Percentiles rank a stretch among this genome's conserved stretches.
These are phyloP conservation scores for Biancaea sappan DNA, from an alignment of 306 rosid genomes.

Conservation along the genomic window DNA sequence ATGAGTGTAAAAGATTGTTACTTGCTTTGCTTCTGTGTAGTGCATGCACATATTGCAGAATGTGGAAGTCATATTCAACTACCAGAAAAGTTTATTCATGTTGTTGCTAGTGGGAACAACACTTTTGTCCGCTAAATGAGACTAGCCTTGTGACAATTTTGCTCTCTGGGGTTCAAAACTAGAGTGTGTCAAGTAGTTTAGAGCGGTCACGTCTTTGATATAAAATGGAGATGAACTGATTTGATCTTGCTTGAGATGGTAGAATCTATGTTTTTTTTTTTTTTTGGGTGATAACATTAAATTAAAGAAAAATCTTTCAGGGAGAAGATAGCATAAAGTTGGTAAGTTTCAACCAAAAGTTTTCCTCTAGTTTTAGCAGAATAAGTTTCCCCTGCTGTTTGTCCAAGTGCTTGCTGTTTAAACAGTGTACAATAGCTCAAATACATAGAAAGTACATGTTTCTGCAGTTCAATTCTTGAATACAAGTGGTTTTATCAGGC, in stretches of 20 bases:
- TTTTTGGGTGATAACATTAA: neutral
- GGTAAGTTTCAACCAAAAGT: conserved; percentile 11
- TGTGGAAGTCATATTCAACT: conserved; percentile 32
- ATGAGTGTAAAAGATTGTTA: neutral
- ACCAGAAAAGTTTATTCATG: neutral
- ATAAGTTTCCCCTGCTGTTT: no score
- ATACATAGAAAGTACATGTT: neutral
- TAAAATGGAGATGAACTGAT: neutral
- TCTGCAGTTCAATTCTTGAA: neutral
- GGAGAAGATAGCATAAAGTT: neutral
- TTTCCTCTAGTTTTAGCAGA: no score
- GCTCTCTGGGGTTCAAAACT: conserved; percentile 15
- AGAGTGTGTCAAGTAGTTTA: neutral
- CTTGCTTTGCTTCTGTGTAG: conserved; percentile 6
- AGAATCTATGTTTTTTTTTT: no score
- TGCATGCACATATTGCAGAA: conserved; percentile 33
- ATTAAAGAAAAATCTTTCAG: neutral
- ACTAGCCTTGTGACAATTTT: conserved; percentile 9
- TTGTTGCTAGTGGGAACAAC: conserved; percentile 39
- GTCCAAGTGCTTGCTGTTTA: neutral
- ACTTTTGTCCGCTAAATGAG: conserved; percentile 45
- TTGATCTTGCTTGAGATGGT: neutral
- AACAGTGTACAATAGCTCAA: conserved; percentile 6
- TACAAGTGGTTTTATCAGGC: conserved; percentile 2
- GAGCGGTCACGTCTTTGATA: neutral